Evolutionary conservation across 257 asterid species (phyloP), one percentile per base, ranked within the genome.

Genomic region (Paulownia fortunei): DNA sequence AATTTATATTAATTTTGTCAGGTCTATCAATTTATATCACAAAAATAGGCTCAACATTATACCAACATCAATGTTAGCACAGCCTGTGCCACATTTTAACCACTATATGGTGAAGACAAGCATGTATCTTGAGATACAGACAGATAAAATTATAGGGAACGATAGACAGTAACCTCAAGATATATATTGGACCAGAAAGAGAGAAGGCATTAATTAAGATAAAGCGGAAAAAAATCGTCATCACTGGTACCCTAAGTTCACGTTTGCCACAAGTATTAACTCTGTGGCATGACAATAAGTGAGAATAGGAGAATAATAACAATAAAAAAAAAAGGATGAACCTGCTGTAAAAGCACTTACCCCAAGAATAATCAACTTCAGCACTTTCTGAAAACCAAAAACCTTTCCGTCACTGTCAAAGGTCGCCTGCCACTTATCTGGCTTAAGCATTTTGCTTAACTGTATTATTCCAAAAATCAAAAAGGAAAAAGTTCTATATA

Each of bases 391-490:
- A 71, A 95, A 95, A 82, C 96, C 97, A 69, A 86, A 87, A 87
- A 90, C 80, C 92, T 89, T 95, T 82, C 99, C 99, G 80, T 93
- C 97, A 76, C 84, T 56, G 73, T 93, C 97, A 80, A 95, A 95
- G 73, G 90, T 88, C 6, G 99, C 83, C 83, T 90, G 97, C 99
- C 99, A 95, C 90, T 92, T 95, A 44, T 91, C 98, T 66, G 96
- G 98, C 91, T 91, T 95, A 82, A 95, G 99, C 99, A 90, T 91
- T 84, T 88, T 93, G 87, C 86, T 91, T 80, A 90, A 76, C 99
- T 95, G 91, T 85, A 77, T 56, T 73, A 65, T 70, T 72, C 19
- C 58, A 85, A 63, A 49, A 70, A 70, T 24, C 77, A 60, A 78
- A 63, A 72, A 49, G 74, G 52, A 73, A 74, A 60, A 54, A 61